Percentiles rank a stretch among this genome's conserved stretches.
phyloP scores from a whole-genome alignment of 2,329 filamentous ascomycete genomes.

The Waltergamsia citrina region DNA sequence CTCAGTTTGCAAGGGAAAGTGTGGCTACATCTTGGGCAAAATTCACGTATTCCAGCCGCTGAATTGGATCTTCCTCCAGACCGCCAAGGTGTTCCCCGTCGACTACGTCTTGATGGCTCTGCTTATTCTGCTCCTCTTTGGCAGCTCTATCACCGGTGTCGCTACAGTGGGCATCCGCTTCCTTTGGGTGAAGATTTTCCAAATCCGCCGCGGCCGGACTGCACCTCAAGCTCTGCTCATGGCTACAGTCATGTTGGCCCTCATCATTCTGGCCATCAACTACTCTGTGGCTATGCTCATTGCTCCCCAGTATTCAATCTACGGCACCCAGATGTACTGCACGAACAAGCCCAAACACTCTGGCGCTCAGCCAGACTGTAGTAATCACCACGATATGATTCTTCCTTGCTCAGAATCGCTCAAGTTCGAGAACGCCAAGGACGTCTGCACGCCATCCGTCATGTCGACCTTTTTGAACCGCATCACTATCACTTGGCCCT shows the following conservation, averaged over 20 bases:
- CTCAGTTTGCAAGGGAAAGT: conserved; percentile 81
- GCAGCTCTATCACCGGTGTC: conserved; percentile 77
- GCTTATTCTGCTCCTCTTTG: conserved; percentile 80
- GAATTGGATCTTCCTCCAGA: conserved; percentile 72
- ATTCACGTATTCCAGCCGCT: conserved; percentile 92
- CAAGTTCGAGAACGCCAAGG: conserved; percentile 58
- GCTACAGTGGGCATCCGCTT: conserved; percentile 87
- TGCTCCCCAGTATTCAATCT: conserved; percentile 92
- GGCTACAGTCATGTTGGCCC: conserved; percentile 80
- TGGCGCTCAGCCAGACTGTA: conserved; percentile 67
- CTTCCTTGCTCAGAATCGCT: conserved; percentile 73
- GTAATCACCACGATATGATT: conserved; percentile 59
- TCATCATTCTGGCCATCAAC: conserved; percentile 86
- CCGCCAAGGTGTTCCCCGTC: conserved; percentile 76
- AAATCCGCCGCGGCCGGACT: conserved; percentile 80
- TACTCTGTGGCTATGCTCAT: conserved; percentile 88
- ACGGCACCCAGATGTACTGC: conserved; percentile 91
- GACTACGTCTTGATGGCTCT: conserved; percentile 88
- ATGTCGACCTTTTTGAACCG: conserved; percentile 91
- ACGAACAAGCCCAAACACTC: conserved; percentile 55
- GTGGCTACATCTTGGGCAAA: conserved; percentile 80
- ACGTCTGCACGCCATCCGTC: conserved; percentile 84
- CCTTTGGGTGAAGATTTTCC: conserved; percentile 89
- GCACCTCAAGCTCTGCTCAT: conserved; percentile 86
- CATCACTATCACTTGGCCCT: conserved; percentile 86